Evolutionary conservation across 306 rosid species (phyloP).

Genomic region (Ormosia emarginata): DNA sequence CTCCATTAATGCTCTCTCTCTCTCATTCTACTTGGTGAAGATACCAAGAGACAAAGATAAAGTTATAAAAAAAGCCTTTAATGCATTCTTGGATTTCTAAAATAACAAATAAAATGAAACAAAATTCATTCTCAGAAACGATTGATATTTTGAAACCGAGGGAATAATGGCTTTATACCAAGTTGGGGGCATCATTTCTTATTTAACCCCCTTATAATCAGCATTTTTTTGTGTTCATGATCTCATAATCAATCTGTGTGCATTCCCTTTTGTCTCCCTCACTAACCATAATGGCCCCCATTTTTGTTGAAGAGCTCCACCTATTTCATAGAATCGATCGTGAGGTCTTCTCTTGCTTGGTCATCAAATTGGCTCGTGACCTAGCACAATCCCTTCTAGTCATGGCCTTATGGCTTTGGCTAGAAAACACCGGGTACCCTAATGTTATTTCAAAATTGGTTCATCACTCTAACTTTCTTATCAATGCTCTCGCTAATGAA

Average conservation of each 20-base stretch:
- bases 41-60: too few species aligned
- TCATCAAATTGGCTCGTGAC: conserved; percentile 17
- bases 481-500: conserved; percentile 39
- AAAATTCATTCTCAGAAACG: too few species aligned
- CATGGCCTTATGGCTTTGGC: conserved; percentile 65
- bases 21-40: too few species aligned
- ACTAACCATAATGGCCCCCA: background rate
- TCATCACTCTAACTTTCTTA: background rate
- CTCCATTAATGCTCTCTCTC: too few species aligned
- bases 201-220: background rate
- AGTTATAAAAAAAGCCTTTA: too few species aligned
- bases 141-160: too few species aligned
- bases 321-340: conserved; percentile 40
- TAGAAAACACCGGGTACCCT: conserved; percentile 30
- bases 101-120: too few species aligned
- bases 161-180: background rate
- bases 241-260: background rate
- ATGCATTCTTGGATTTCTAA: too few species aligned
- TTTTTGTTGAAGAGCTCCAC: conserved; percentile 19
- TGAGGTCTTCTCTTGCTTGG: conserved; percentile 33
- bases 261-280: background rate
- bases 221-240: too few species aligned
- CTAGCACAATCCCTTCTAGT: conserved; percentile 33
- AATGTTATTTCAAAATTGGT: conserved; percentile 23
- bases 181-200: too few species aligned